Base-by-base conservation (phyloP, 768 basidiomycete genomes). In the Tricholoma matsutake region DNA sequence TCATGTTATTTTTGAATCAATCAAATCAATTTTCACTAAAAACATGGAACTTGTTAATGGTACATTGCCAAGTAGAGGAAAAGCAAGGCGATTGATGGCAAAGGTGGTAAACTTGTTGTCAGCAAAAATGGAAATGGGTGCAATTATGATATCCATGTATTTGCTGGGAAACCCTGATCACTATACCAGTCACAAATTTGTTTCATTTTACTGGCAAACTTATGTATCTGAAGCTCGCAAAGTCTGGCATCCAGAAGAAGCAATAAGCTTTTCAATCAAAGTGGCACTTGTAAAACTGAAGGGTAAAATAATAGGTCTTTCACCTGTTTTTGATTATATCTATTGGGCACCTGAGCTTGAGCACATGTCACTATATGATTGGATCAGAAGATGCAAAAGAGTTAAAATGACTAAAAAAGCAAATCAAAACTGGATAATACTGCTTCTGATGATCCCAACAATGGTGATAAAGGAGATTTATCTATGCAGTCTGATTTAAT, bases 121-220 rank as follows among this genome's bases (percentile, higher is more conserved):
- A 16, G 64, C 72, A 0, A 76, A 76, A 61, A 34, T 67, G 16
- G 76, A 79, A 61, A 72, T 78, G 20, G 77, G 78, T 0, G 68
- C 68, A 16, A 77, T 77, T 0, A 73, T 78, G 70, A 71, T 71
- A 0, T 69, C 61, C 8, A 63, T 75, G 61, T 78, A 77, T 51
- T 25, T 25, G 22, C 22, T 25, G 3, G 22, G 22, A 25, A 25
- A 25, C 3, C 22, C 22, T 25, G 22, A 25, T 25, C 22, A 25
- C 22, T 25, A 25, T 25, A 25, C 22, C 22, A 25, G 22, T 25
- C 22, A 25, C 22, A 25, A 25, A 25, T 25, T 25, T 25, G 22
- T 25, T 25, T 25, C 22, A 25, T 25, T 25, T 25, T 25, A 25
- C 22, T 25, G 22, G 78, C 57, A 64, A 51, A 52, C 45, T 7